Evolutionary conservation across 345 rosid species (phyloP), one percentile per base, ranked within the genome.

Genomic region (Hirschfeldia incana): DNA sequence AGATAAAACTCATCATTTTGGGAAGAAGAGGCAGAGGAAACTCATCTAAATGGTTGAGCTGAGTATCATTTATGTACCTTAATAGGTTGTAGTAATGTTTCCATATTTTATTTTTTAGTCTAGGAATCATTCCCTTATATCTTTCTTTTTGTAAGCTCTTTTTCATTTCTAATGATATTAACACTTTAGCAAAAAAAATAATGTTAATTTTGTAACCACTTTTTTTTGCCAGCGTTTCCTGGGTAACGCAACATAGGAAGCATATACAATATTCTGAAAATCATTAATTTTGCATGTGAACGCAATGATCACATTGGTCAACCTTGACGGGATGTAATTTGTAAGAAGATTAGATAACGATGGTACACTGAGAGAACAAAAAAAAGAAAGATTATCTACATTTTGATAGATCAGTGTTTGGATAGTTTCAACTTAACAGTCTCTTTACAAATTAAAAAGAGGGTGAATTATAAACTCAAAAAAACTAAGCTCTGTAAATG

Each of bases 221-320:
- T 21, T 21, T 21, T 21, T 21, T 21, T 21, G 21, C 21, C 21
- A 21, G 21, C 21, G 21, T 21, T 21, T 21, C 21, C 21, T 21
- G 21, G 21, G 21, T 21, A 21, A 21, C 21, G 21, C 21, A 21
- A 21, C 21, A 21, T 16, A 62, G 49, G 26, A 37, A 7, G 53
- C 28, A 46, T 46, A 13, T 49, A 13, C 55, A 46, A 28, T 67
- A 21, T 6, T 60, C 1, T 21, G 8, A 68, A 57, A 60, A 17
- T 59, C 58, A 42, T 26, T 4, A 15, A 16, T 16, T 8, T 49
- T 69, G 53, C 64, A 34, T 77, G 80, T 77, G 75, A 70, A 77
- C 70, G 28, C 29, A 7, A 2, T 17, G 8, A 26, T 69, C 36
- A 77, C 75, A 70, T 49, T 62, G 70, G 70, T 62, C 70, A 69